Conservation (phyloP, 768 basidiomycete species). For the Ramaria sp. region DNA sequence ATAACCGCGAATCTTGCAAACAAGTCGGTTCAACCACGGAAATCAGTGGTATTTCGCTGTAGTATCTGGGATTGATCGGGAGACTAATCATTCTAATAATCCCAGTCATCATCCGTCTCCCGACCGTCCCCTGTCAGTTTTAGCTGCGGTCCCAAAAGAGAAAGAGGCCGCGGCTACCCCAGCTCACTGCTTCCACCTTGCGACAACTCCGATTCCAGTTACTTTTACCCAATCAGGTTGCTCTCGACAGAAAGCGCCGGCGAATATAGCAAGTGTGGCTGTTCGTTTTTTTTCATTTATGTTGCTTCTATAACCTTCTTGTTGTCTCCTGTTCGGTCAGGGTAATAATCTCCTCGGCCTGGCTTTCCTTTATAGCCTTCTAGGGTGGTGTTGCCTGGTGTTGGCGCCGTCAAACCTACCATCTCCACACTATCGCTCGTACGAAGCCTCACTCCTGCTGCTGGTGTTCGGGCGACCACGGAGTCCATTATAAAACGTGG, state of each 20-base stretch:
- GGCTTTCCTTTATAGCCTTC: not conserved
- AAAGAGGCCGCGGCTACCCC: not conserved
- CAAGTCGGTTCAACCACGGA: slow-evolving; percentile 4
- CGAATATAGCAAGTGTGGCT: not conserved
- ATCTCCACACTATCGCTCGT: too few relatives aligned
- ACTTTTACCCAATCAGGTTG: too few relatives aligned
- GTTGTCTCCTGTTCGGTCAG: not conserved
- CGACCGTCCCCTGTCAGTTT: slow-evolving; percentile 1
- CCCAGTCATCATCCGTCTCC: not conserved
- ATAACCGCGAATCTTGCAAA: slow-evolving; percentile 7
- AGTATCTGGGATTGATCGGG: slow-evolving; percentile 8
- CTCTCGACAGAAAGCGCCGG: not conserved
- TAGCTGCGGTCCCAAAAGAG: slow-evolving; percentile 8
- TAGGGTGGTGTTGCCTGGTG: too few relatives aligned
- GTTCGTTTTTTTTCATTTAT: not conserved
- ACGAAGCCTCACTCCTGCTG: too few relatives aligned
- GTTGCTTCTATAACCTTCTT: too few relatives aligned
- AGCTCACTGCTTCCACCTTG: not conserved
- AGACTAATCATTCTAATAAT: not conserved
- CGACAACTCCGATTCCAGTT: slow-evolving; percentile 2
- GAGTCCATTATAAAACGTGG: not conserved
- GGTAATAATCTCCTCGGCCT: not conserved
- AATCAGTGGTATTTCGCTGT: not conserved
- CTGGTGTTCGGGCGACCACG: not conserved
- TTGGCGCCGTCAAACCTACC: too few relatives aligned